phyloP scores from a whole-genome alignment of 1,284 basidiomycete genomes.

The Hortiboletus rubellus region DNA sequence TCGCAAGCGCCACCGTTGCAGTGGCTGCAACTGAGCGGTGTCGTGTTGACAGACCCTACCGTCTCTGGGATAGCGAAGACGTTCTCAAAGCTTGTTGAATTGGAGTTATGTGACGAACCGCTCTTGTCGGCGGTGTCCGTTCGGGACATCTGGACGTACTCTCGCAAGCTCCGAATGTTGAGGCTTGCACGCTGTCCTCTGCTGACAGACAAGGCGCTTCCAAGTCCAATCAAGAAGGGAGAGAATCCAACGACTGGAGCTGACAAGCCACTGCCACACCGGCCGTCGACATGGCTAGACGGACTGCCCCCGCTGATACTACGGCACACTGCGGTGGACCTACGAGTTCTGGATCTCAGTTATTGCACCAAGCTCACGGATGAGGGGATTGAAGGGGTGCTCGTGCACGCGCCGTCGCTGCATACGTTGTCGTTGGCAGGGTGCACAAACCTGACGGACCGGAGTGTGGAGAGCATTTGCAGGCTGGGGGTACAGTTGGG shows the following conservation, averaged over 20 bases:
- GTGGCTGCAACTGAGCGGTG: constrained; percentile 71
- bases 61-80: constrained; percentile 72
- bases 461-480: constrained; percentile 66
- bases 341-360: constrained; percentile 78
- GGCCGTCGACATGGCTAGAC: constrained; percentile 59
- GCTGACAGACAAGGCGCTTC: constrained; percentile 80
- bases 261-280: constrained; percentile 51
- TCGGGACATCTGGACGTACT: constrained; percentile 82
- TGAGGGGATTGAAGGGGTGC: constrained; percentile 74
- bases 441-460: constrained; percentile 80
- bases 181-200: constrained; percentile 69
- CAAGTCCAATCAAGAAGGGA: constrained; percentile 47
- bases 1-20: constrained; percentile 66
- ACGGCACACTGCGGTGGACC: constrained; percentile 63
- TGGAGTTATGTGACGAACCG: constrained; percentile 79
- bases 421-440: constrained; percentile 81
- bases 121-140: constrained; percentile 70
- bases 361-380: constrained; percentile 76
- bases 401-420: constrained; percentile 78
- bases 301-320: constrained; percentile 59
- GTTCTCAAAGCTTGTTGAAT: constrained; percentile 78
- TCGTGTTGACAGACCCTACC: constrained; percentile 71
- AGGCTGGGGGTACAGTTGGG: constrained; percentile 78
- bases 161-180: constrained; percentile 74
- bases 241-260: constrained; percentile 22